A percentile compares a stretch with the other conserved stretches of the same genome.
Conservation (phyloP, 306 rosid genomes). For the Cicer judaicum region DNA sequence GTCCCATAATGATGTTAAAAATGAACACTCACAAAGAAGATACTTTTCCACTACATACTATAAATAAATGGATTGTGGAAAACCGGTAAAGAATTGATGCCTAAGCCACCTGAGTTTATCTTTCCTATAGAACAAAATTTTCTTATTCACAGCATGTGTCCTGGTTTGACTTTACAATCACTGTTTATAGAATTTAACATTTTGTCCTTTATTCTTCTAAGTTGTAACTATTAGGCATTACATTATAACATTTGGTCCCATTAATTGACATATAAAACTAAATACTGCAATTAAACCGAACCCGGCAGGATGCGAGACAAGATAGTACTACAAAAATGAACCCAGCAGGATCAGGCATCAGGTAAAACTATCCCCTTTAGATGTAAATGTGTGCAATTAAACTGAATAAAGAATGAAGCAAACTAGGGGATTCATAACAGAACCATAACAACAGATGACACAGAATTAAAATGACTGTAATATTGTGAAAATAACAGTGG, state of each 20-base stretch:
- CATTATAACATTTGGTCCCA: conserved; percentile 7
- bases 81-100: conserved; percentile 9
- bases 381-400: background rate
- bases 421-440: conserved; percentile 25
- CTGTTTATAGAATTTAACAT: conserved; percentile 2
- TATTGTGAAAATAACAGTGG: conserved; percentile 17
- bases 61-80: conserved; percentile 21
- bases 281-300: background rate
- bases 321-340: conserved; percentile 3
- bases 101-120: conserved; percentile 27
- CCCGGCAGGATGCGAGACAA: background rate
- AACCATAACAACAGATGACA: conserved; percentile 27
- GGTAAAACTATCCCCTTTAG: conserved; percentile 18
- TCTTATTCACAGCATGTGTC: conserved; percentile 3
- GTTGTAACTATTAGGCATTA: conserved; percentile 19
- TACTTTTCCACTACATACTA: conserved; percentile 30
- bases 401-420: conserved; percentile 22
- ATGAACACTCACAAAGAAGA: conserved; percentile 42
- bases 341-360: conserved; percentile 1
- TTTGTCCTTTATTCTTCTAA: background rate
- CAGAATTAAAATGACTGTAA: background rate
- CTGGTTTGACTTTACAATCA: conserved; percentile 29
- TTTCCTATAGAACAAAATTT: conserved; percentile 1
- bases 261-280: conserved; percentile 22
- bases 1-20: conserved; percentile 76